Evolutionary conservation across 148 eudicot genomes (phyloP).

Genomic region (Nyssa sinensis): DNA sequence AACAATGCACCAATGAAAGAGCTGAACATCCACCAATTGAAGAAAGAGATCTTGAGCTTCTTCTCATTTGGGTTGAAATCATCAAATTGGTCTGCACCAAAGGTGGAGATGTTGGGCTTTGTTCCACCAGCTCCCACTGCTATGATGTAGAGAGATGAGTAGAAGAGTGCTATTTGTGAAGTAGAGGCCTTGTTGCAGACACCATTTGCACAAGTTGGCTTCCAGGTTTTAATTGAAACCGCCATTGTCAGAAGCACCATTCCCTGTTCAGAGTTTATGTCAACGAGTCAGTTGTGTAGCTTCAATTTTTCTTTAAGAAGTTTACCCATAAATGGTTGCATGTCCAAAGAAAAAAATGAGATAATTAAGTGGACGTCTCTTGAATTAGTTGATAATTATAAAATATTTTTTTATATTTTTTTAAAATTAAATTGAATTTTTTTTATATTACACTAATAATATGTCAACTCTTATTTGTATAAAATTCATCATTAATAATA

Average conservation of each 20-base stretch:
- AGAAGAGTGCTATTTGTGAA: constrained; percentile 56
- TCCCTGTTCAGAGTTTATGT: constrained; percentile 47
- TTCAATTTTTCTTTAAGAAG: too few relatives aligned
- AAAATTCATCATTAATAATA: too few relatives aligned
- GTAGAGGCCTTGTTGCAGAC: constrained; percentile 55
- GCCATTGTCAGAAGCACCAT: constrained; percentile 69
- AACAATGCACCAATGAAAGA: constrained; percentile 66
- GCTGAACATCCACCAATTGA: constrained; percentile 98
- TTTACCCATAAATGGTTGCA: too few relatives aligned
- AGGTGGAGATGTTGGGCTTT: constrained; percentile 88
- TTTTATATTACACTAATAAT: too few relatives aligned
- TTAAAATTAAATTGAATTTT: too few relatives aligned
- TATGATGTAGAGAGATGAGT: constrained; percentile 69
- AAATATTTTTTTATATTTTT: too few relatives aligned
- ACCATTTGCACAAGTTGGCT: constrained; percentile 57
- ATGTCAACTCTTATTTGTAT: too few relatives aligned
- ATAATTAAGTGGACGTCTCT: too few relatives aligned
- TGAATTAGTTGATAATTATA: too few relatives aligned
- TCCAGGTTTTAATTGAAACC: constrained; percentile 56
- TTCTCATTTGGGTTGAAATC: constrained; percentile 62
- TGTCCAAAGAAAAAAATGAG: too few relatives aligned
- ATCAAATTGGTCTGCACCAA: constrained; percentile 92
- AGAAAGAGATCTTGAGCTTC: constrained; percentile 73
- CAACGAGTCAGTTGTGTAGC: too few relatives aligned
- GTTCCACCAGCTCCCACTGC: constrained; percentile 90